phyloP scores from a whole-genome alignment of 129 eudicot genomes.

The Flaveria ramosissima region DNA sequence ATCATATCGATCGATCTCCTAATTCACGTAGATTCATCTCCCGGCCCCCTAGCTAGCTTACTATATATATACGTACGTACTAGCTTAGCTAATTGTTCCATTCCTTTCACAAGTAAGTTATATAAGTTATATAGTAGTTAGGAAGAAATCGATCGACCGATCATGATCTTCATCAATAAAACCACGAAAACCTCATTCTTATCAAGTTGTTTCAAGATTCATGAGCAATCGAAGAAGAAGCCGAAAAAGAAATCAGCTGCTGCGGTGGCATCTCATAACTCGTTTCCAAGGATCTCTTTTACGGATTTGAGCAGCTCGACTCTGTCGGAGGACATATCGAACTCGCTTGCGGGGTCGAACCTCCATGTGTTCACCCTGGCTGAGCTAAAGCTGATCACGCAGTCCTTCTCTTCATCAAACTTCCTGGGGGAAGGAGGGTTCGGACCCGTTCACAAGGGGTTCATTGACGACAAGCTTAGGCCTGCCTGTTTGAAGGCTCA shows the following conservation, averaged over 20 bases:
- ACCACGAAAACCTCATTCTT: slow-evolving; percentile 36
- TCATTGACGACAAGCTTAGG: slow-evolving; percentile 73
- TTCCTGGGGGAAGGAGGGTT: slow-evolving; percentile 90
- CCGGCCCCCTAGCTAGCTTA: too few species aligned
- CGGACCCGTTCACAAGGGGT: slow-evolving; percentile 91
- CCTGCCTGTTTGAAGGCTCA: slow-evolving; percentile 71
- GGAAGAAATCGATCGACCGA: not conserved
- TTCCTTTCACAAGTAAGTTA: too few species aligned
- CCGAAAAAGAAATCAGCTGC: slow-evolving; percentile 33
- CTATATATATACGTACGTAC: too few species aligned
- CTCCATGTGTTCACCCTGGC: slow-evolving; percentile 54
- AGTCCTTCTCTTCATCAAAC: slow-evolving; percentile 66
- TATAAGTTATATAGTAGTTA: too few species aligned
- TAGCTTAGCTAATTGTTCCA: too few species aligned
- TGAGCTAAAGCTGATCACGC: slow-evolving; percentile 77
- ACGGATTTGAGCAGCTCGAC: slow-evolving; percentile 56
- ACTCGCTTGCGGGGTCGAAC: slow-evolving; percentile 70
- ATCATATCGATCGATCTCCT: not conserved
- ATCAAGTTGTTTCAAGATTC: slow-evolving; percentile 50
- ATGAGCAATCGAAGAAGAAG: not conserved
- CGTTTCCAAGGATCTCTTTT: slow-evolving; percentile 49
- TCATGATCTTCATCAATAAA: slow-evolving; percentile 42
- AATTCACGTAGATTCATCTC: too few species aligned
- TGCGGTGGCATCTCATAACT: slow-evolving; percentile 31
- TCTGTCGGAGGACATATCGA: slow-evolving; percentile 65